phyloP scores from a whole-genome alignment of 2,329 filamentous ascomycete genomes.

The Cercospora sesami region DNA sequence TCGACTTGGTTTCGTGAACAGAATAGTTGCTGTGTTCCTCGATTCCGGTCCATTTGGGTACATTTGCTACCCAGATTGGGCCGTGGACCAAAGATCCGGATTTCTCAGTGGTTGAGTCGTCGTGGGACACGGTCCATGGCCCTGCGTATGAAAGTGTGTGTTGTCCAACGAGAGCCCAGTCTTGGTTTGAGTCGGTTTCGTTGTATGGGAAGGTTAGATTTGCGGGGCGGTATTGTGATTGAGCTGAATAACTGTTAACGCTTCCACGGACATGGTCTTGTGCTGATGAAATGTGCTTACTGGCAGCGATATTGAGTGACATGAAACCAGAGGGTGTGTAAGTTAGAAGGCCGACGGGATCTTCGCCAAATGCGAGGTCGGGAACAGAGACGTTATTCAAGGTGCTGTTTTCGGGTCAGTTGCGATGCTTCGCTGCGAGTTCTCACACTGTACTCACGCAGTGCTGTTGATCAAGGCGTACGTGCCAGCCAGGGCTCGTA shows the following conservation, averaged over 20 bases:
- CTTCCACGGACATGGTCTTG: accelerated
- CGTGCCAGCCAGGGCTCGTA: constrained; percentile 3
- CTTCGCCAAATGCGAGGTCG: constrained; percentile 8
- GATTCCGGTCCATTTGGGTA: constrained; percentile 2
- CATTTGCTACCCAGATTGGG: constrained; percentile 11
- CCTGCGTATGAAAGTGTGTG: constrained; percentile 10
- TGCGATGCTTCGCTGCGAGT: neutral
- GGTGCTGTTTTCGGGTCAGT: constrained; percentile 1
- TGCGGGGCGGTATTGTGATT: constrained; percentile 4
- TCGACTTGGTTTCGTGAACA: neutral
- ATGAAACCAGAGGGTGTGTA: constrained; percentile 14
- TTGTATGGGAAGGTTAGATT: constrained; percentile 6
- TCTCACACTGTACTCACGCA: neutral
- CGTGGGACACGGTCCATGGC: neutral
- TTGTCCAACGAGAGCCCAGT: constrained; percentile 13
- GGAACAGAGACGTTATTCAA: constrained; percentile 9
- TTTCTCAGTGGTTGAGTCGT: neutral
- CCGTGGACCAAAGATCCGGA: constrained; percentile 7
- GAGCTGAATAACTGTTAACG: neutral
- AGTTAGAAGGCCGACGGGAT: constrained; percentile 11
- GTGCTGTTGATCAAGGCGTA: constrained; percentile 11
- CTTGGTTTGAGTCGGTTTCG: constrained; percentile 4
- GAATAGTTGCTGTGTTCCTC: constrained; percentile 4
- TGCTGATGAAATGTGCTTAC: neutral
- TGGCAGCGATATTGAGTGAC: constrained; percentile 8